phyloP scores from a whole-genome alignment of 2,329 filamentous ascomycete species.

The Gnomoniopsis sp. region DNA sequence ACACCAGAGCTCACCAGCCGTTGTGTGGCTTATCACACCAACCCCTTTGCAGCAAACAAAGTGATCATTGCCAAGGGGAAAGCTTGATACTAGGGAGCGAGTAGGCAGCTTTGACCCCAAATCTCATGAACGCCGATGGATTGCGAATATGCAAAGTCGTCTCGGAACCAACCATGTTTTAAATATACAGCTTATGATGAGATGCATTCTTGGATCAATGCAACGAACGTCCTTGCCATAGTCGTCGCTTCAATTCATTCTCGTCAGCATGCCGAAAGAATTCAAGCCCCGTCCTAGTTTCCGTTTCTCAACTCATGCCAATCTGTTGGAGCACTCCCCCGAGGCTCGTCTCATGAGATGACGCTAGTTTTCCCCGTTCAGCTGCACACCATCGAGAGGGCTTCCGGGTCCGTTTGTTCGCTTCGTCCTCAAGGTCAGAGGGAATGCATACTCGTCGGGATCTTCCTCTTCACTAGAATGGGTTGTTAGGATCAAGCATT shows the following conservation, averaged over 20 bases:
- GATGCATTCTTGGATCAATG: background rate
- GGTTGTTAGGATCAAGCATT: background rate
- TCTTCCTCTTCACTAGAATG: constrained; percentile 81
- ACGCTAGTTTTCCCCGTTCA: constrained; percentile 37
- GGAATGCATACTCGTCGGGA: constrained; percentile 65
- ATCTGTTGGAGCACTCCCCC: background rate
- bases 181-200: background rate
- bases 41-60: background rate
- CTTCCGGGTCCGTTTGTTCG: constrained; percentile 35
- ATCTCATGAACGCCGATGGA: background rate
- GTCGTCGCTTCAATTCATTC: background rate
- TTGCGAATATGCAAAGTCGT: background rate
- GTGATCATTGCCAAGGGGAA: no score
- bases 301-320: background rate
- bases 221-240: background rate
- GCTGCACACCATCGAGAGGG: constrained; percentile 38
- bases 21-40: background rate
- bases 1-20: background rate
- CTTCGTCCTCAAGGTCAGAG: constrained; percentile 55
- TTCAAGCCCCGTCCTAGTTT: background rate
- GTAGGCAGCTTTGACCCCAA: background rate
- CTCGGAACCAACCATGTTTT: background rate
- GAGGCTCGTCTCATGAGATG: background rate
- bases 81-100: background rate
- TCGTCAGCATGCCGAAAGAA: background rate